A percentile compares a stretch with the other conserved stretches of the same genome.
Conservation (phyloP, 2,329 filamentous ascomycete species). For the Colletotrichum sp. region DNA sequence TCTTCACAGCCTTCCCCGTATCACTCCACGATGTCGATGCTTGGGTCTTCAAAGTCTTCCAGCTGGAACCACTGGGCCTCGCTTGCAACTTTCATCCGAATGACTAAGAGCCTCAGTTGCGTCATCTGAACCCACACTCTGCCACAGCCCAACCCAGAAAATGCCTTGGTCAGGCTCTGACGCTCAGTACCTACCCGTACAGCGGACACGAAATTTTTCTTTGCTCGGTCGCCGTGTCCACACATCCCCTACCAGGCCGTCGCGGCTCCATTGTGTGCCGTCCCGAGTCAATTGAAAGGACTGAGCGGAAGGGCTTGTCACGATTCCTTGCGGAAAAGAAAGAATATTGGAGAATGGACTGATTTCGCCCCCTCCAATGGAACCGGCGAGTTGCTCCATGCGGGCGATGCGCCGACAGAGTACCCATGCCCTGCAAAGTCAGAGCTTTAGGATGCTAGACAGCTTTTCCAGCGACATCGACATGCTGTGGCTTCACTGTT, state of each 20-base stretch:
- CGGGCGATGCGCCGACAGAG: not conserved
- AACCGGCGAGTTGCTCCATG: not conserved
- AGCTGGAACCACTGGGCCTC: not conserved
- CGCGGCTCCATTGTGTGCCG: not conserved
- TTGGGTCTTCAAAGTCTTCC: not conserved
- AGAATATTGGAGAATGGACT: not conserved
- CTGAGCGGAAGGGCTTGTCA: not conserved
- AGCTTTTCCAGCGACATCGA: not conserved
- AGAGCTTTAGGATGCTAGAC: not conserved
- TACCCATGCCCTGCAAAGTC: not conserved
- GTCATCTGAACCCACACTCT: not conserved
- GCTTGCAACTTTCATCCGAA: not conserved
- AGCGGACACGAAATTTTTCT: not conserved
- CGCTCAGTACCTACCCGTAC: not conserved
- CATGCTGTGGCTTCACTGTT: not conserved
- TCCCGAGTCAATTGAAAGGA: not conserved
- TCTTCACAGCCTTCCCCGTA: not conserved
- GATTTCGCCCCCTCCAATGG: not conserved
- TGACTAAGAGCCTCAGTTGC: not conserved
- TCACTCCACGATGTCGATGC: not conserved
- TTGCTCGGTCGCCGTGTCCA: not conserved
- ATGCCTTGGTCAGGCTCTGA: not conserved
- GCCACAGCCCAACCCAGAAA: not conserved
- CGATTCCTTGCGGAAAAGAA: not conserved
- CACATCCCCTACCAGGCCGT: not conserved